Percentiles rank a stretch among this genome's conserved stretches.
phyloP scores from a whole-genome alignment of 2,329 filamentous ascomycete species.

The Zymoseptoria crescenta region DNA sequence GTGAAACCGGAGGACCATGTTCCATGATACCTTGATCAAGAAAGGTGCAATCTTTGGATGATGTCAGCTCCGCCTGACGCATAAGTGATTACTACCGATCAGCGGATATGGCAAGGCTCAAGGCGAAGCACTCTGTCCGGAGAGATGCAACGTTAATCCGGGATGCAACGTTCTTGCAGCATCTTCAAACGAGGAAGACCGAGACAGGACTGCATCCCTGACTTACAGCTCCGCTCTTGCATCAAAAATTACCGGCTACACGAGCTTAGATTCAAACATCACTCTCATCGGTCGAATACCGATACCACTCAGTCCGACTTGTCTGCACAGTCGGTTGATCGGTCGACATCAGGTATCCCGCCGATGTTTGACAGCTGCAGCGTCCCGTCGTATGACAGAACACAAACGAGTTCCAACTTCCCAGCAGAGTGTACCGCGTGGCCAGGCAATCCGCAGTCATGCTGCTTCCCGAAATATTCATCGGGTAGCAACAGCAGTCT shows the following conservation, averaged over 20 bases:
- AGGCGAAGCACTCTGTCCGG: background rate
- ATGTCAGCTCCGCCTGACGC: background rate
- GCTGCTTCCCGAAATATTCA: constrained; percentile 9
- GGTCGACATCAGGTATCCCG: background rate
- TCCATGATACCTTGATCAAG: background rate
- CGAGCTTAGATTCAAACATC: background rate
- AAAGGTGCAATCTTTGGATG: background rate
- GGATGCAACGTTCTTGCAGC: background rate
- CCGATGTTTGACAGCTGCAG: constrained; percentile 14
- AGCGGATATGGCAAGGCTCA: background rate
- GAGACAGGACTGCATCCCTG: background rate
- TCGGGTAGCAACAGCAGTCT: constrained; percentile 10
- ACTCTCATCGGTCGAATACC: background rate
- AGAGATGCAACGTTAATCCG: background rate
- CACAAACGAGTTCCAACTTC: constrained; percentile 11
- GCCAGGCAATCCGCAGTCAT: constrained; percentile 10
- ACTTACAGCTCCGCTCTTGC: background rate
- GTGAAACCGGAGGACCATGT: background rate
- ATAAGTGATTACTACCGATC: background rate
- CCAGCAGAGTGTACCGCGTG: constrained; percentile 10
- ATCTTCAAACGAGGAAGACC: background rate
- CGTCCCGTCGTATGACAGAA: constrained; percentile 10
- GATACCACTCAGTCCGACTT: background rate
- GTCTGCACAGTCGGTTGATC: background rate
- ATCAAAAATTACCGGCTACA: background rate